Evolutionary conservation across 306 rosid genomes (phyloP), one percentile per base, ranked within the genome.

Genomic region (Luffa acutangula): DNA sequence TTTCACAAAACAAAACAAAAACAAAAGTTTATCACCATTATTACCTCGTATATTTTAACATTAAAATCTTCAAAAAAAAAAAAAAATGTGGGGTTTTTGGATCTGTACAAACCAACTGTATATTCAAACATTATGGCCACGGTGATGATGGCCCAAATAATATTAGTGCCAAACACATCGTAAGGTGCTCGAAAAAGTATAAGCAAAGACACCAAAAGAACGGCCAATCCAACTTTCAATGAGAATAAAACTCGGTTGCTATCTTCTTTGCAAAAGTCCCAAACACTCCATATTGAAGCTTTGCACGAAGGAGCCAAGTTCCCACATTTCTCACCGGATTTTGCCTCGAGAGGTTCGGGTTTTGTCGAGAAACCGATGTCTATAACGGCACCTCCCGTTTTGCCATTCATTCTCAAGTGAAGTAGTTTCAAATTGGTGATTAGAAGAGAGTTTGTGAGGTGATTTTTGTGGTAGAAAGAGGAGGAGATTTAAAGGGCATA

Each of bases 141-240:
- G 43, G 92, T 92, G 82, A 92, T 88, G 85, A 90, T 89, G 57
- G 97, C 88, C 97, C 97, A 92, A 66, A 92, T 83, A 85, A 89
- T 83, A 78, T 78, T 84, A 80, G 84, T 78, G 15, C 97, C 93
- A 73, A 92, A 89, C 15, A 83, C 80, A 79, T 87, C 86, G 82
- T 86, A 92, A 6, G 96, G 92, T 66, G 95, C 93, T 84, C 82
- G 77, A 73, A 89, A 83, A 31, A 90, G 89, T 57, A 80, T 81
- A 13, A 92, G 91, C 76, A 86, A 81, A 62, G 96, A 90, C 75
- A 89, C 92, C 18, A 92, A 84, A 86, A 90, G 79, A 76, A 89
- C 89, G 37, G 93, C 90, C 76, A 92, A 49, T 36, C 97, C 97
- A 18, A 78, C 97, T 86, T 92, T 90, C 53, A 90, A 78, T n/a